phyloP scores from a whole-genome alignment of 768 basidiomycete genomes.

The Pleurotus citrinopileatus region DNA sequence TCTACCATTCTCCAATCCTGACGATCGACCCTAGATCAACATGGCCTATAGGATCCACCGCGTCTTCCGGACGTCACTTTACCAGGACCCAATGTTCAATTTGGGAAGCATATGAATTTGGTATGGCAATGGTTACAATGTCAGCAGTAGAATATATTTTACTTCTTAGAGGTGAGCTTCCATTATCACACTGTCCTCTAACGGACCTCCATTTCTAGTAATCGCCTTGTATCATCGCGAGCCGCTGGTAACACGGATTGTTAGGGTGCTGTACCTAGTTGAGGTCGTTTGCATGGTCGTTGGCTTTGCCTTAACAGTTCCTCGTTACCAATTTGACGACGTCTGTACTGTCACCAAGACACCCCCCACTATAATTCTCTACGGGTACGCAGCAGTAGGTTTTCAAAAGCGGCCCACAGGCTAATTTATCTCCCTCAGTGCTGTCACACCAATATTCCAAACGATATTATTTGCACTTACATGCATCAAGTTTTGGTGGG shows the following conservation, averaged over 20 bases:
- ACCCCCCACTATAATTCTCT: slow-evolving; percentile 27
- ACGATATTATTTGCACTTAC: slow-evolving; percentile 37
- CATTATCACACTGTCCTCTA: background rate
- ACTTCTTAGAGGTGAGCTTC: slow-evolving; percentile 32
- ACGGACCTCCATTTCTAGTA: slow-evolving; percentile 19
- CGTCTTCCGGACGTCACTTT: slow-evolving; percentile 32
- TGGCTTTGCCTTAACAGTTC: slow-evolving; percentile 26
- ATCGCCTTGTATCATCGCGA: slow-evolving; percentile 38
- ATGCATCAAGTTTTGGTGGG: slow-evolving; percentile 29
- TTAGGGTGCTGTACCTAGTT: slow-evolving; percentile 22
- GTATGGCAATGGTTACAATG: slow-evolving; percentile 26
- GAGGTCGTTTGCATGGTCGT: slow-evolving; percentile 29
- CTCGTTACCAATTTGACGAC: slow-evolving; percentile 28
- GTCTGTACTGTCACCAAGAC: slow-evolving; percentile 26
- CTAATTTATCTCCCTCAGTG: slow-evolving; percentile 19
- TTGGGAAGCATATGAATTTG: slow-evolving; percentile 41
- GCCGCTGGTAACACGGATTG: slow-evolving; percentile 20
- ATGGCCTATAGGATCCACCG: slow-evolving; percentile 31
- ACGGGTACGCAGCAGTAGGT: slow-evolving; percentile 21
- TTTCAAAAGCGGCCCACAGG: no score
- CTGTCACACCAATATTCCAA: slow-evolving; percentile 31
- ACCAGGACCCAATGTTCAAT: slow-evolving; percentile 37
- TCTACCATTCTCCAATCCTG: background rate
- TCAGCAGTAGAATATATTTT: slow-evolving; percentile 34
- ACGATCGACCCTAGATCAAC: slow-evolving; percentile 22